Evolutionary conservation across 2,329 filamentous ascomycete genomes (phyloP), one percentile per base, ranked within the genome.

Genomic region (Domatiomyces catenatus): DNA sequence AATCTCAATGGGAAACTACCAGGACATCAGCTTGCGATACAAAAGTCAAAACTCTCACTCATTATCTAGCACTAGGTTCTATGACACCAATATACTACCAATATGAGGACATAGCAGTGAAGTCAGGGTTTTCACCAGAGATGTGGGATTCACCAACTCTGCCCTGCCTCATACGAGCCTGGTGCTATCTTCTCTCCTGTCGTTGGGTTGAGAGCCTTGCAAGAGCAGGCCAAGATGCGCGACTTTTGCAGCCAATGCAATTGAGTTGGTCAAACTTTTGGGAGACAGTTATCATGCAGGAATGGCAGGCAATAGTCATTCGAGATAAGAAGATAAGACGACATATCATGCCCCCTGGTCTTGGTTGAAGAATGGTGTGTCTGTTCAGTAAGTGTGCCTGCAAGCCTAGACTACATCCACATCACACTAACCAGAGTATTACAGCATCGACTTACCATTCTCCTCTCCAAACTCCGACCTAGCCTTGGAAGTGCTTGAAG

Each of bases 181-280:
- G 57, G 56, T 58, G 52, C 4, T 58, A 59, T n/a, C 56, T 59
- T 3, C 47, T 59, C 20, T 59, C 56, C 28, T 54, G 51, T 19
- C 57, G 57, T n/a, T 58, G 56, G 57, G 52, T 57, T 26, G 56
- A 59, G 20, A 56, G 58, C 42, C 47, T 57, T 22, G 55, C 57
- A 18, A 48, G 8, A 3, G 56, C 53, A 12, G 58, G 56, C 1
- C n/a, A 53, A 50, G 42, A 54, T 2, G 49, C 46, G 17, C 26
- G 17, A n/a, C 42, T 56, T n/a, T 24, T 52, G 8, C 56, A 58
- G 48, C 15, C 48, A 3, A 18, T 36, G 36, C 48, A 2, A 7
- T 17, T 26, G 20, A 49, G 32, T 43, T 15, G 45, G 28, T 18
- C 48, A 7, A 49, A 49, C 20, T 49, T 43, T 43, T 49, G 48